Base-by-base conservation (phyloP, 2,329 filamentous ascomycete genomes). In the Diaporthe sp. region DNA sequence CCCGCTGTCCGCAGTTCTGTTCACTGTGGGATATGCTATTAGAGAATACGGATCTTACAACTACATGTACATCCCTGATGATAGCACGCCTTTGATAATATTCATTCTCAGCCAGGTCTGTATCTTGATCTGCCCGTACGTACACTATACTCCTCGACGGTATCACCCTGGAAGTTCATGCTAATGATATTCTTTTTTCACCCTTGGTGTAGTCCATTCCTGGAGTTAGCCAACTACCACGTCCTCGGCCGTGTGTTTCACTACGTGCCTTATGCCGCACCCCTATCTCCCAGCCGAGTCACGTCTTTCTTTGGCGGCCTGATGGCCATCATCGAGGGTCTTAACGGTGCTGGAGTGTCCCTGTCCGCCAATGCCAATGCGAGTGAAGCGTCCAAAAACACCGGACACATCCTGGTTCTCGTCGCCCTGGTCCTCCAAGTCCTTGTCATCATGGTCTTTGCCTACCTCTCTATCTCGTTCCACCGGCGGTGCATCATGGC, bases 221-320 rank as follows among this genome's bases (percentile, higher is more conserved):
- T 90, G 72, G 89, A 90, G 62, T 85, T 89, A 3, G 85, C 87
- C 60, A 90, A 91, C 79, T 91, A 91, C 81, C 86, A 90, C 78
- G 85, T 90, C 72, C 86, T 92, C 57, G 87, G 87, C 4, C 86
- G 89, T 4, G 84, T 90, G n/a, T 83, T 92, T 25, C 88, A 87
- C 81, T 91, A 91, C 80, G 84, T 90, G 4, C 90, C 90, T 0
- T 89, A 90, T 78, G 84, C 88, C 72, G 84, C 89, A 0, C 89
- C 89, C 0, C 80, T 87, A 49, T 81, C 85, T 49, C 84, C 85
- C 0, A 80, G 82, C 49, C 81, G 81, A 28, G 83, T 86, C 25
- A 77, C 86, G 12, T 81, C 81, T 8, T 84, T 82, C 12, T 87
- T 87, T 77, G 82, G 82, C 28, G 79, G 79, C 25, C 77, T 87